Conservation (phyloP, 2,329 filamentous ascomycete genomes). For the Tolypocladium ophioglossoides region DNA sequence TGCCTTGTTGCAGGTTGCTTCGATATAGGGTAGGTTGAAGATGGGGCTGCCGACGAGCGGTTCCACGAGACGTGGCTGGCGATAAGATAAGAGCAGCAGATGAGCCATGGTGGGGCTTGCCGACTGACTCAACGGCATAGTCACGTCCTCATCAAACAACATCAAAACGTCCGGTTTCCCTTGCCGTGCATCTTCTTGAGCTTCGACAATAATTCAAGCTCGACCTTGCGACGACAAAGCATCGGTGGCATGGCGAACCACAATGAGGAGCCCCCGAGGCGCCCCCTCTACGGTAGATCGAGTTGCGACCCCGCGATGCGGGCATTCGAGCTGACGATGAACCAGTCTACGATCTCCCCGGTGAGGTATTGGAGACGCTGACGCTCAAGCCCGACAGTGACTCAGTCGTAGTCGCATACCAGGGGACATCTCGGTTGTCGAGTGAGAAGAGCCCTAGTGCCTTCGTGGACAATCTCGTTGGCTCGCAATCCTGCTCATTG, state of each 20-base stretch:
- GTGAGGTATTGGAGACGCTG: slow-evolving; percentile 60
- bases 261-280: slow-evolving; percentile 33
- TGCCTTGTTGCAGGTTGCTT: background rate
- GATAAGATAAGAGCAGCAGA: background rate
- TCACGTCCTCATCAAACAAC: background rate
- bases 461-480: slow-evolving; percentile 30
- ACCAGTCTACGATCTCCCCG: slow-evolving; percentile 72
- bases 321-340: slow-evolving; percentile 1
- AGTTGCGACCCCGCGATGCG: background rate
- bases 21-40: background rate
- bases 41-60: background rate
- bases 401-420: slow-evolving; percentile 8
- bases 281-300: slow-evolving; percentile 39
- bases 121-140: background rate
- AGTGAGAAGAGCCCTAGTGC: slow-evolving; percentile 12
- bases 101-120: background rate
- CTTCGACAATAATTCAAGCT: background rate
- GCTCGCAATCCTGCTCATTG: slow-evolving; percentile 68
- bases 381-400: slow-evolving; percentile 30
- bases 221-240: background rate
- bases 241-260: slow-evolving; percentile 12
- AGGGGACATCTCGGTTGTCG: slow-evolving; percentile 12
- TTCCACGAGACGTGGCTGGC: background rate
- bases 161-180: background rate
- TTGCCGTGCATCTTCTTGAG: background rate